A percentile compares a stretch with the other conserved stretches of the same genome.
These are phyloP conservation scores for Cyberlindnera maclurae DNA, from an alignment of 805 yeast species.

Conservation along the genomic window DNA sequence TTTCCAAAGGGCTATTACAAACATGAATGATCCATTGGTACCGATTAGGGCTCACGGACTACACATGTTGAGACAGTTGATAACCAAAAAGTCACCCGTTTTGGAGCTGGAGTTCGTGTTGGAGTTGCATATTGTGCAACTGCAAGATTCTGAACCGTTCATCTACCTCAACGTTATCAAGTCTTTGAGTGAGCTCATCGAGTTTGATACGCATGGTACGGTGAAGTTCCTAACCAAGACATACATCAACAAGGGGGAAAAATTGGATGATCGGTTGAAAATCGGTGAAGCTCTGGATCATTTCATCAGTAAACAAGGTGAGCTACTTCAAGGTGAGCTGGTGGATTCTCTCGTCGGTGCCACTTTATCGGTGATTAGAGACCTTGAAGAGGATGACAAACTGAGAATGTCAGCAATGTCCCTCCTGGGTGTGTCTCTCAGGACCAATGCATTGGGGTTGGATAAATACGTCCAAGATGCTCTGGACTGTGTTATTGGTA, in stretches of 20 bases:
- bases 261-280: constrained; percentile 39
- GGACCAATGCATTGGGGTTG: constrained; percentile 50
- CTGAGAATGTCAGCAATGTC: constrained; percentile 85
- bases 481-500: constrained; percentile 72
- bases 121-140: constrained; percentile 52
- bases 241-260: constrained; percentile 23
- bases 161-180: constrained; percentile 80
- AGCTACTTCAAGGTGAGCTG: constrained; percentile 37
- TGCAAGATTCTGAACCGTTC: constrained; percentile 79
- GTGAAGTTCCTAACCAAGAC: constrained; percentile 31
- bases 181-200: constrained; percentile 60
- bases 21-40: constrained; percentile 68
- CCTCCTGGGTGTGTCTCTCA: constrained; percentile 65
- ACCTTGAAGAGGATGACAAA: constrained; percentile 41
- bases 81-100: constrained; percentile 42
- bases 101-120: constrained; percentile 48
- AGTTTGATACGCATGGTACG: constrained; percentile 31
- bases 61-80: constrained; percentile 49
- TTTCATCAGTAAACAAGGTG: constrained; percentile 43
- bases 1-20: constrained; percentile 54
- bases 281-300: constrained; percentile 76
- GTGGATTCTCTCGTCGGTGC: constrained; percentile 37
- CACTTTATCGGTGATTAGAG: constrained; percentile 35
- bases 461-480: constrained; percentile 42
- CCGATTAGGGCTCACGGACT: constrained; percentile 89